phyloP scores from a whole-genome alignment of 306 rosid species.

The Canavalia ensiformis region DNA sequence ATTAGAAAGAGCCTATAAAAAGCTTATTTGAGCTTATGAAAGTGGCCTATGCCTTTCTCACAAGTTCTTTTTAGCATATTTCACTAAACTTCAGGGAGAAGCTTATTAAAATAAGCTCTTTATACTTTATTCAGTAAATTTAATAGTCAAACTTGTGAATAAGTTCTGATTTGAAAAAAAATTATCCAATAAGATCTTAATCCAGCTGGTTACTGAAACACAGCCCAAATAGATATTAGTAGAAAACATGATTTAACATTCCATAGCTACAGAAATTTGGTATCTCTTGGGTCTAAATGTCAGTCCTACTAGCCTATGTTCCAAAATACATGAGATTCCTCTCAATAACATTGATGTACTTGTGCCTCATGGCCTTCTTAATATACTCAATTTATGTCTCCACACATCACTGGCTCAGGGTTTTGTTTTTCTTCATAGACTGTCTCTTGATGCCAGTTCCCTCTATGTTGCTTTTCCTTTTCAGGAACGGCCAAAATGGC shows the following conservation, averaged over 20 bases:
- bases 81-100: not conserved
- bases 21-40: not conserved
- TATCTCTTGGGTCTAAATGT: slow-evolving; percentile 6
- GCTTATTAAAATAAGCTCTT: not conserved
- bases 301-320: not conserved
- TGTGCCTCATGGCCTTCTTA: not conserved
- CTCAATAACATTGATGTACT: not conserved
- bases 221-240: not conserved
- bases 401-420: not conserved
- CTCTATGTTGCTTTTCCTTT: slow-evolving; percentile 28
- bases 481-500: slow-evolving; percentile 94
- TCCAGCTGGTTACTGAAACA: not conserved
- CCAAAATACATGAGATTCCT: not conserved
- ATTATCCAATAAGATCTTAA: not conserved
- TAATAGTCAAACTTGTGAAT: not conserved
- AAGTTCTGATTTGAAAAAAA: not conserved
- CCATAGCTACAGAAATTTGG: slow-evolving; percentile 7
- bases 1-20: not conserved
- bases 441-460: not conserved
- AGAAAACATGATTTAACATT: not conserved
- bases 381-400: not conserved
- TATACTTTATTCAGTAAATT: not conserved
- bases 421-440: not conserved
- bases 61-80: not conserved
- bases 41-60: not conserved